These are phyloP conservation scores for Xanthoceras sorbifolium DNA, from an alignment of 345 rosid genomes.

Conservation along the genomic window DNA sequence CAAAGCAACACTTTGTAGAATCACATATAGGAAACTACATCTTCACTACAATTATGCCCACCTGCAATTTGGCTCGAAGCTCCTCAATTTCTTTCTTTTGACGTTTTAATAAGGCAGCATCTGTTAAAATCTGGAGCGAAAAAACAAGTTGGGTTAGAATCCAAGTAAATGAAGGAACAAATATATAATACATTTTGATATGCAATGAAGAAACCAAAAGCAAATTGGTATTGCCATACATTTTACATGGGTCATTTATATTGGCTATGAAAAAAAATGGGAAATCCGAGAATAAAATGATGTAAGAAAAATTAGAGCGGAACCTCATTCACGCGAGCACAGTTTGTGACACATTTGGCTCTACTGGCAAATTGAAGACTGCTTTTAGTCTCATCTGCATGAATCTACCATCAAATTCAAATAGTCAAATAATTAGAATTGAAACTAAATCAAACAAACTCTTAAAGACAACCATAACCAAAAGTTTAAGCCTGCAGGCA, in stretches of 20 bases:
- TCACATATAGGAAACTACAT: conserved; percentile 5
- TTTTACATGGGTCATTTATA: not conserved
- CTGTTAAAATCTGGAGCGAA: conserved; percentile 69
- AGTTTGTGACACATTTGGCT: conserved; percentile 87
- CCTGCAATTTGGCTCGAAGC: conserved; percentile 91
- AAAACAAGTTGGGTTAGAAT: conserved; percentile 16
- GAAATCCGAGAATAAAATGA: not conserved
- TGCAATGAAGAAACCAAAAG: not conserved
- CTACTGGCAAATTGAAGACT: conserved; percentile 97
- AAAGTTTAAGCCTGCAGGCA: not conserved
- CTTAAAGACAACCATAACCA: not conserved
- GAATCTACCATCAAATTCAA: conserved; percentile 58
- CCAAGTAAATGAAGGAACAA: not conserved
- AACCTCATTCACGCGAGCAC: conserved; percentile 96
- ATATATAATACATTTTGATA: not conserved
- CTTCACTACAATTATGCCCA: conserved; percentile 16
- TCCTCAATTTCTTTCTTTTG: conserved; percentile 98
- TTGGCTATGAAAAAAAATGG: not conserved
- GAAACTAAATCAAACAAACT: conserved; percentile 10
- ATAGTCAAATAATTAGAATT: conserved; percentile 3
- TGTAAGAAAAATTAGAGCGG: conserved; percentile 24
- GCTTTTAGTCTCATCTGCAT: conserved; percentile 95
- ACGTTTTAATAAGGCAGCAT: conserved; percentile 94
- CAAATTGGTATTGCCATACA: conserved; percentile 4
- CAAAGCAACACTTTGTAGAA: not conserved